Conservation (phyloP, 208 protist genomes). For the Wallacemonas sp. region DNA sequence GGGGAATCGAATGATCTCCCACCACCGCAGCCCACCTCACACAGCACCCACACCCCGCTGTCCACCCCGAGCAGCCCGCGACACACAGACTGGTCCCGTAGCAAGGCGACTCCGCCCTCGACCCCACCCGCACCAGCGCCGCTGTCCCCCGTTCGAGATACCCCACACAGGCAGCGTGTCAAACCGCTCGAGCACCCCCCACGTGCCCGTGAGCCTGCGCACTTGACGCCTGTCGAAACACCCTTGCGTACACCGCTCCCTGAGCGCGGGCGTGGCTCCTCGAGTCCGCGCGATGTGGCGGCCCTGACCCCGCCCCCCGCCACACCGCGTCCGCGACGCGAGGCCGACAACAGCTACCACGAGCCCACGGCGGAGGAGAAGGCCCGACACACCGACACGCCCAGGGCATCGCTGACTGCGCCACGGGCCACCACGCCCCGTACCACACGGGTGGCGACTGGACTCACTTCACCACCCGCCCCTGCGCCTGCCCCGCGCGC, state of each 20-base stretch:
- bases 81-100: neutral
- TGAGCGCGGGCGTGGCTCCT: neutral
- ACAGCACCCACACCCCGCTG: neutral
- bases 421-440: too few relatives aligned
- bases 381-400: neutral
- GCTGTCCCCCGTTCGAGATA: too few relatives aligned
- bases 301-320: neutral
- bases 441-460: neutral
- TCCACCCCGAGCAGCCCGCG: neutral
- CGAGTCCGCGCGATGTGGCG: neutral
- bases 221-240: neutral
- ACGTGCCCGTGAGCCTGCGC: too few relatives aligned
- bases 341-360: constrained; percentile 8
- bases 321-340: neutral
- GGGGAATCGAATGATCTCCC: constrained; percentile 5
- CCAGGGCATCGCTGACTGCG: neutral
- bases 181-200: neutral
- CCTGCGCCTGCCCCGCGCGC: neutral
- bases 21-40: neutral
- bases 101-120: neutral
- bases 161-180: neutral
- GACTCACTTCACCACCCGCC: neutral
- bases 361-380: constrained; percentile 7
- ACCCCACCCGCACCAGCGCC: too few relatives aligned
- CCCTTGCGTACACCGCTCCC: neutral